These are phyloP conservation scores for Barnettozyma californica DNA, from an alignment of 805 yeast species.

Conservation along the genomic window DNA sequence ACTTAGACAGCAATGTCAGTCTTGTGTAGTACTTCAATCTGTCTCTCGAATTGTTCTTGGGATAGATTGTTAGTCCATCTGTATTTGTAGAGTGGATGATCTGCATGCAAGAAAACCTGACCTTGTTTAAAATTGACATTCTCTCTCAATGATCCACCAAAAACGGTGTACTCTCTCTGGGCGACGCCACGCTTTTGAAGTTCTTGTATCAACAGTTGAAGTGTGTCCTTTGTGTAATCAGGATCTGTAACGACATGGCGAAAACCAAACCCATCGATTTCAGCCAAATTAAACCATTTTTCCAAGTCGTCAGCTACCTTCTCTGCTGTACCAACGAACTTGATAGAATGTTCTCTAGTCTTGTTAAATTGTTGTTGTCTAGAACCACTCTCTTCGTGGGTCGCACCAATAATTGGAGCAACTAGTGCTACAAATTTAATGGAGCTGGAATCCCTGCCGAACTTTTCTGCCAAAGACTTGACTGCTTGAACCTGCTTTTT, in stretches of 20 bases:
- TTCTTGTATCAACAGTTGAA: neutral
- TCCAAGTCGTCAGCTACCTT: neutral
- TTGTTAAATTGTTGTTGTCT: neutral
- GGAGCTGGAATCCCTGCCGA: neutral
- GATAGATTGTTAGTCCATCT: constrained; percentile 13
- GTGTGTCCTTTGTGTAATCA: neutral
- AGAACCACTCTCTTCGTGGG: neutral
- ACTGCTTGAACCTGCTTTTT: neutral
- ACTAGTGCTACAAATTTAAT: no score
- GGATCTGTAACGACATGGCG: neutral
- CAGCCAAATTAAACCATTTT: neutral
- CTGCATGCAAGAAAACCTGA: constrained; percentile 4
- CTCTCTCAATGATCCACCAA: constrained; percentile 21
- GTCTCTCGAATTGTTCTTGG: constrained; percentile 1
- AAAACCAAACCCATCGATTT: neutral
- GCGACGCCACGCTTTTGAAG: neutral
- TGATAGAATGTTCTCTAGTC: neutral
- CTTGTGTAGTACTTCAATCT: neutral
- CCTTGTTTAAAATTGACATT: constrained; percentile 10
- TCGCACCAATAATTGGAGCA: neutral
- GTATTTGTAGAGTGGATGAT: constrained; percentile 9
- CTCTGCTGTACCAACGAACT: neutral
- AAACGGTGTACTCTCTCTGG: constrained; percentile 29
- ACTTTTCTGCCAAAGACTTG: neutral
- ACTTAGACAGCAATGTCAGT: neutral